A percentile compares a stretch with the other conserved stretches of the same genome.
Evolutionary conservation across 768 basidiomycete genomes (phyloP).

Genomic region (Chalciporus pseudorubinellus): DNA sequence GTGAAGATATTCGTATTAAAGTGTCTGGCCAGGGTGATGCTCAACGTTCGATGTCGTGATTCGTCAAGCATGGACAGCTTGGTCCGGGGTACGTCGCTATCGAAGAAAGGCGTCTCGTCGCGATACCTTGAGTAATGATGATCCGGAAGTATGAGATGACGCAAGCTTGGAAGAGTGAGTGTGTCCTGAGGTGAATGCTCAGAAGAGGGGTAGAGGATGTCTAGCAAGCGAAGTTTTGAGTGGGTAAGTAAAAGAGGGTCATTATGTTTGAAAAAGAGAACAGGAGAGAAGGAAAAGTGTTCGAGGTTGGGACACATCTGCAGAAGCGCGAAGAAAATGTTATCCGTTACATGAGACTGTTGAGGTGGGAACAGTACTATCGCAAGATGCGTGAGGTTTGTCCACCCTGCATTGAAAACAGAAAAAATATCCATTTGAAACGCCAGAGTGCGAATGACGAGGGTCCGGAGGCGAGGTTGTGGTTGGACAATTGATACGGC

Average conservation of each 20-base stretch:
- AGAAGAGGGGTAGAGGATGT: slow-evolving; percentile 4
- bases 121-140: too few relatives aligned
- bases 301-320: slow-evolving; percentile 19
- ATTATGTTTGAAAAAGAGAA: slow-evolving; percentile 1
- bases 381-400: slow-evolving; percentile 12
- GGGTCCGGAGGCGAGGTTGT: slow-evolving; percentile 8
- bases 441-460: slow-evolving; percentile 4
- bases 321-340: slow-evolving; percentile 13
- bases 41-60: too few relatives aligned
- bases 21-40: too few relatives aligned
- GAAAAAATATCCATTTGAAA: neutral
- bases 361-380: neutral
- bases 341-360: neutral
- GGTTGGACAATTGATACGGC: slow-evolving; percentile 10
- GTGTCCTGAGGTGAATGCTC: slow-evolving; percentile 3
- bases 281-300: slow-evolving; percentile 4
- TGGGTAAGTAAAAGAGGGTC: slow-evolving; percentile 10
- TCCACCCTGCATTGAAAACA: slow-evolving; percentile 12
- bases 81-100: too few relatives aligned
- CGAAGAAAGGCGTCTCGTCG: too few relatives aligned
- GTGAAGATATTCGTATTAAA: too few relatives aligned
- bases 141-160: neutral
- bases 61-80: too few relatives aligned
- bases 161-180: slow-evolving; percentile 14
- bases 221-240: slow-evolving; percentile 6